phyloP scores from a whole-genome alignment of 305 asterid species.

The Fraxinus floribunda region DNA sequence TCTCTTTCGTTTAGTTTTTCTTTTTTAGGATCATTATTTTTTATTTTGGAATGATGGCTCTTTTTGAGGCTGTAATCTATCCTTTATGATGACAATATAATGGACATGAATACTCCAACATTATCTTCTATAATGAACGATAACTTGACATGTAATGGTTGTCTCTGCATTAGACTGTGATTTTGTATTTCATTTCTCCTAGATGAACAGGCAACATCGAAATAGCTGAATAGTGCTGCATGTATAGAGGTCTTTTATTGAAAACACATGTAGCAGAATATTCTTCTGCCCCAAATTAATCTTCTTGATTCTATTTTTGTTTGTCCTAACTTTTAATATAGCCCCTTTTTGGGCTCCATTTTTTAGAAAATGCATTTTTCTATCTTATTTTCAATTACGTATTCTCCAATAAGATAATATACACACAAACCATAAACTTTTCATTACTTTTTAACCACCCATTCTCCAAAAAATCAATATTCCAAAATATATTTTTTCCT shows the following conservation, averaged over 20 bases:
- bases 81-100: background rate
- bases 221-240: background rate
- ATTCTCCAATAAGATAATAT: background rate
- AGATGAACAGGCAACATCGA: constrained; percentile 3
- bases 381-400: background rate
- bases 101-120: constrained; percentile 6
- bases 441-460: background rate
- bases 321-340: background rate
- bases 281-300: background rate
- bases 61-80: constrained; percentile 15
- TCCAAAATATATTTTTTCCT: background rate
- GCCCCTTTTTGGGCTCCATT: background rate
- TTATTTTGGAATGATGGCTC: constrained; percentile 1
- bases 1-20: constrained; percentile 8
- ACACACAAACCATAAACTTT: background rate
- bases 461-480: background rate
- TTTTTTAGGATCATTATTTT: background rate
- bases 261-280: background rate
- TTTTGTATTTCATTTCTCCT: constrained; percentile 11
- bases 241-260: constrained; percentile 14
- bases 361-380: background rate
- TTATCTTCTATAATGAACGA: constrained; percentile 10
- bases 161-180: background rate
- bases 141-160: background rate
- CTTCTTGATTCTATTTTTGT: constrained; percentile 2